These are phyloP conservation scores for Plasmopara halstedii DNA, from an alignment of 352 stramenopile genomes.

Conservation along the genomic window DNA sequence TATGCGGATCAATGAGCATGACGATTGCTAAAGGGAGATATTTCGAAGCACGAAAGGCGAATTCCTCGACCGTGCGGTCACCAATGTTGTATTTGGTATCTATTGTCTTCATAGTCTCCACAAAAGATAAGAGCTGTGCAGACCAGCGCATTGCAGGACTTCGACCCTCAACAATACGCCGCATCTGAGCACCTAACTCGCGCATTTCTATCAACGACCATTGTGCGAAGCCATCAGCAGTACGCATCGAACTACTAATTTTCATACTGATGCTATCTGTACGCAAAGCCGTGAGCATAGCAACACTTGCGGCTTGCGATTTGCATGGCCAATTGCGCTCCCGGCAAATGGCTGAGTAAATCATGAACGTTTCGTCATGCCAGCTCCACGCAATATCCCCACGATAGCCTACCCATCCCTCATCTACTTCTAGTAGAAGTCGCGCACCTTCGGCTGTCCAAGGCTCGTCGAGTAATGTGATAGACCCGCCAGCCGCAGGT, in stretches of 20 bases:
- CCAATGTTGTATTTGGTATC: conserved; percentile 5
- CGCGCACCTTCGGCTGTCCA: conserved; percentile 17
- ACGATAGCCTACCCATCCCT: conserved; percentile 20
- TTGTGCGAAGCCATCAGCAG: conserved; percentile 11
- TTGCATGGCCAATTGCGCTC: conserved; percentile 18
- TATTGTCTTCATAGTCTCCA: conserved; percentile 12
- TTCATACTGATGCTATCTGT: conserved; percentile 16
- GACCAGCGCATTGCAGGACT: conserved; percentile 5
- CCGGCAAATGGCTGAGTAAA: conserved; percentile 5
- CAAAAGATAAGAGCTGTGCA: conserved; percentile 6
- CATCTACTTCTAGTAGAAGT: conserved; percentile 22
- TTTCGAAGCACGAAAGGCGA: conserved; percentile 10
- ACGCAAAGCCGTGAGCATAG: conserved; percentile 16
- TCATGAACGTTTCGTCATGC: conserved; percentile 13
- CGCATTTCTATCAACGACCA: conserved; percentile 22
- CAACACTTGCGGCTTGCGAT: conserved; percentile 6
- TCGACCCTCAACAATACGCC: conserved; percentile 5
- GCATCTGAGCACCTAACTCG: conserved; percentile 20
- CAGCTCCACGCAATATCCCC: conserved; percentile 12
- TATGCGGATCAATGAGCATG: conserved; percentile 3
- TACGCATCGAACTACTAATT: conserved; percentile 9
- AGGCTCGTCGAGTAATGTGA: conserved; percentile 11
- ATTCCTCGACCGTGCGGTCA: conserved; percentile 13
- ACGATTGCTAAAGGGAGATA: conserved; percentile 8
- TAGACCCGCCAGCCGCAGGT: too few species aligned